Evolutionary conservation across 768 basidiomycete species (phyloP).

Genomic region (Pleurotus djamor): DNA sequence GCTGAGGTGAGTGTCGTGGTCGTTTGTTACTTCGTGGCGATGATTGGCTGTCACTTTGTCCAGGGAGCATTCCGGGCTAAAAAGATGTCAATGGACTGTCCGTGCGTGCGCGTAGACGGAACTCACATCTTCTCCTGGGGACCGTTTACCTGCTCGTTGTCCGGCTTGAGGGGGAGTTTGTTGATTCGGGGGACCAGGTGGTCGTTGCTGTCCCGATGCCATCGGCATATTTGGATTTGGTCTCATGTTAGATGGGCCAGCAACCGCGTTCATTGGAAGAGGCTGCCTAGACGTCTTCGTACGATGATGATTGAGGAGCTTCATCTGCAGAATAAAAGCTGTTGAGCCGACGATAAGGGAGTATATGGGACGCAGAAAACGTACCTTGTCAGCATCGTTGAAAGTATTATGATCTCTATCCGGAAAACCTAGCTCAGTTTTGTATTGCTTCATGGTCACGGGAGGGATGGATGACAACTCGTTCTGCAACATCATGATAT

Average conservation of each 20-base stretch:
- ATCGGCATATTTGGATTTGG: constrained; percentile 26
- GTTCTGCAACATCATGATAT: not conserved
- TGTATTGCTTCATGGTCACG: constrained; percentile 18
- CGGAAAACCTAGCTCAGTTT: constrained; percentile 13
- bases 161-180: constrained; percentile 26
- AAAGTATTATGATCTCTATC: constrained; percentile 46
- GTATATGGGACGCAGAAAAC: constrained; percentile 8
- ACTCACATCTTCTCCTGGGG: constrained; percentile 59
- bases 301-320: constrained; percentile 1
- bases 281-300: constrained; percentile 22
- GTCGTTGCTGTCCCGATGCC: not conserved
- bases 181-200: constrained; percentile 10
- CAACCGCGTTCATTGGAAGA: constrained; percentile 32
- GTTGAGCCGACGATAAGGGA: not conserved
- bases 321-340: constrained; percentile 3
- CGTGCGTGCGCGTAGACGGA: not conserved
- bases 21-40: constrained; percentile 61
- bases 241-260: constrained; percentile 40
- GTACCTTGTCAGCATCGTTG: constrained; percentile 61
- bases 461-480: constrained; percentile 28
- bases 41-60: constrained; percentile 33
- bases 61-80: constrained; percentile 46
- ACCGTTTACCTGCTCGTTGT: constrained; percentile 42
- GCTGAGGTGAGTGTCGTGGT: constrained; percentile 44
- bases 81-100: constrained; percentile 5